phyloP scores from a whole-genome alignment of 2,329 filamentous ascomycete species.

The Trichoderma semiorbis region DNA sequence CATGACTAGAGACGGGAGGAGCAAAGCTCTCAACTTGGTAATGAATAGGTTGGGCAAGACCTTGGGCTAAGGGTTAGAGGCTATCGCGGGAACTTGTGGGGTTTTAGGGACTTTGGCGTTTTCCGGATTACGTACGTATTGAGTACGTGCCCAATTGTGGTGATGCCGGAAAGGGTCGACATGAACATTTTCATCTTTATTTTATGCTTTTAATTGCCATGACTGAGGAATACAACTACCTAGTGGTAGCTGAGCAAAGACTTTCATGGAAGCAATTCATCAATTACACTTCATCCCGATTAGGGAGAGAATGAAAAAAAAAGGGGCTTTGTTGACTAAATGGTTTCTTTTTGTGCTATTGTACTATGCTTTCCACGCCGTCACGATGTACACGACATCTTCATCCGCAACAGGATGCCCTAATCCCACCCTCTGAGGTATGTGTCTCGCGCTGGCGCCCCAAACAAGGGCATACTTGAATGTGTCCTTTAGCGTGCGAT shows the following conservation, averaged over 20 bases:
- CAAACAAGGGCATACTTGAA: slow-evolving; percentile 99
- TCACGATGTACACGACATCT: slow-evolving; percentile 66
- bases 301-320: neutral
- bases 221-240: neutral
- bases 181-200: neutral
- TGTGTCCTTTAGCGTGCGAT: slow-evolving; percentile 91
- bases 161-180: slow-evolving; percentile 9
- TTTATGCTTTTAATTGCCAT: slow-evolving; percentile 3
- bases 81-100: neutral
- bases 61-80: neutral
- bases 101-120: slow-evolving; percentile 2
- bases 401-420: slow-evolving; percentile 72
- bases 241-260: neutral
- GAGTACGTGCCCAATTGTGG: neutral
- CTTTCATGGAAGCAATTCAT: neutral
- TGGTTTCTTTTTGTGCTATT: neutral
- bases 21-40: too few relatives aligned
- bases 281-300: neutral
- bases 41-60: neutral
- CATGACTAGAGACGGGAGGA: neutral
- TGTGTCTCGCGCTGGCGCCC: slow-evolving; percentile 92
- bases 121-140: neutral
- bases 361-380: slow-evolving; percentile 55
- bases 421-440: slow-evolving; percentile 89
- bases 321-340: neutral